Evolutionary conservation across 345 rosid genomes (phyloP), one percentile per base, ranked within the genome.

Genomic region (Passiflora organensis): DNA sequence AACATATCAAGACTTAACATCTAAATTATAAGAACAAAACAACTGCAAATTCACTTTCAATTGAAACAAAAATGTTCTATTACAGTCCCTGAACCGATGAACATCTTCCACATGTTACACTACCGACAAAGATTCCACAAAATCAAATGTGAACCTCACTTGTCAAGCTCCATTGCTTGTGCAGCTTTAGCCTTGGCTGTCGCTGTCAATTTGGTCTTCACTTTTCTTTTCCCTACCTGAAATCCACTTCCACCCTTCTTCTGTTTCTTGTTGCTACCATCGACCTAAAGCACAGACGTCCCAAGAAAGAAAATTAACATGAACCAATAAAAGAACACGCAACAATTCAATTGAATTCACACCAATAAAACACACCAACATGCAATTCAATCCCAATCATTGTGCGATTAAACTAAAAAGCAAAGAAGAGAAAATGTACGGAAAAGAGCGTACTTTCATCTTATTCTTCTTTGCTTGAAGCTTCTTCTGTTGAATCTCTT

Each of bases 91-190:
- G 53, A 19, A 57, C 55, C 66, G 51, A 53, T 41, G 51, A 21
- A 36, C 13, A 42, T 34, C 17, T 20, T 22, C 38, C 45, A 56
- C 25, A 21, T 9, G 24, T 38, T 5, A 32, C 19, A 10, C n/a
- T 21, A 24, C 19, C 57, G 15, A 64, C 20, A 38, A 10, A n/a
- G 51, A 38, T 6, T 11, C 46, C 21, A 20, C 10, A 1, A 15
- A 15, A 8, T 0, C 8, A 60, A 23, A 28, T 15, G 32, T 39
- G 44, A 52, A 69, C 57, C 70, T 83, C 85, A 85, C n/a, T 79
- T 69, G 62, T 87, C 91, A 2, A 94, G 79, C 79, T 94, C 97
- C 99, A 94, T 89, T 3, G 95, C 99, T 67, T 87, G 99, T 6
- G 80, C 83, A 56, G 77, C 99, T 72, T 89, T 89, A 56, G 99